Percentiles rank a stretch among this genome's conserved stretches.
These are phyloP conservation scores for Colletotrichum cereale DNA, from an alignment of 2,329 filamentous ascomycete species.

Conservation along the genomic window DNA sequence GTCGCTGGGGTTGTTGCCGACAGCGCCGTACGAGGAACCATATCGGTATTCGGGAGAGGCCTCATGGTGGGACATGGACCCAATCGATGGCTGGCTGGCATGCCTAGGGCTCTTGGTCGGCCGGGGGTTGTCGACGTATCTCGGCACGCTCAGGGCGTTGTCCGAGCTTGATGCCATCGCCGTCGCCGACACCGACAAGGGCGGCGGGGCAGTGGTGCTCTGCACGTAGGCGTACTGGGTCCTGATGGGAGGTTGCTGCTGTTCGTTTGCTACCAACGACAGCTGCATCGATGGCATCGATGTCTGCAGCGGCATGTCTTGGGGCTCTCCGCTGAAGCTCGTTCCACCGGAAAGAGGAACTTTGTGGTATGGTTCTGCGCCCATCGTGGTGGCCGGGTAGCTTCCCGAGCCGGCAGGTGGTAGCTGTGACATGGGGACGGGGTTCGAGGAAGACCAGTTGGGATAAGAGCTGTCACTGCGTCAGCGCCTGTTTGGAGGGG, in stretches of 20 bases:
- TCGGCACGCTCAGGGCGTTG: conserved; percentile 64
- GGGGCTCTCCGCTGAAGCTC: conserved; percentile 63
- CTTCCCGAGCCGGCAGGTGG: conserved; percentile 58
- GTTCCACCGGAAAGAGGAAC: conserved; percentile 62
- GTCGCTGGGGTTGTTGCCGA: conserved; percentile 50
- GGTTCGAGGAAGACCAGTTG: conserved; percentile 63
- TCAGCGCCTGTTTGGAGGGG: not conserved
- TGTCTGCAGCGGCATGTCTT: conserved; percentile 66
- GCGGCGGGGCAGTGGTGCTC: conserved; percentile 62
- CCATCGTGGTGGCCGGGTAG: conserved; percentile 65
- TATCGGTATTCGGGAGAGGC: conserved; percentile 69
- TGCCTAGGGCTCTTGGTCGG: conserved; percentile 70
- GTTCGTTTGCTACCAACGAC: conserved; percentile 62
- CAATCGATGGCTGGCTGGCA: conserved; percentile 65
- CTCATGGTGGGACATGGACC: conserved; percentile 63
- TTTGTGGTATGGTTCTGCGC: conserved; percentile 65
- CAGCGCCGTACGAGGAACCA: conserved; percentile 58
- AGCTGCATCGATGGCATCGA: conserved; percentile 68
- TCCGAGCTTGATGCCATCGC: conserved; percentile 52
- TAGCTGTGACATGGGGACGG: conserved; percentile 62
- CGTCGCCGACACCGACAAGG: conserved; percentile 59
- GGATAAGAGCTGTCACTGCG: conserved; percentile 64
- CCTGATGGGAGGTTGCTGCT: conserved; percentile 61
- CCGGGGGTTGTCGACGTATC: conserved; percentile 69
- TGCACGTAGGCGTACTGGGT: conserved; percentile 69